phyloP scores from a whole-genome alignment of 768 basidiomycete genomes.

The Macrolepiota albuminosa region DNA sequence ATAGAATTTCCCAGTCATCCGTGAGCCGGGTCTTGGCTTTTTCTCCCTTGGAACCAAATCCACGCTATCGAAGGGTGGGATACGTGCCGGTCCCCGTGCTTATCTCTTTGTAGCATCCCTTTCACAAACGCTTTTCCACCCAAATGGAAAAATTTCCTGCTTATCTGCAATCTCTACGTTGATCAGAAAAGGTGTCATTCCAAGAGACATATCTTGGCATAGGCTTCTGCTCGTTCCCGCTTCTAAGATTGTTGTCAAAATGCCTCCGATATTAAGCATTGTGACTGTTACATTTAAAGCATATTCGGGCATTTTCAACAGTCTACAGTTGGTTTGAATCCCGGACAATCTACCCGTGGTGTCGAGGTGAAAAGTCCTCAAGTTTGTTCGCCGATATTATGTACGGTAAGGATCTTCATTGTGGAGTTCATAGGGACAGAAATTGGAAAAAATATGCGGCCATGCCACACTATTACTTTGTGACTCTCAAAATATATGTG shows the following conservation, averaged over 20 bases:
- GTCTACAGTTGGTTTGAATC: background rate
- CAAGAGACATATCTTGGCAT: background rate
- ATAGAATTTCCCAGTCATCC: constrained; percentile 11
- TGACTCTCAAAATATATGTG: background rate
- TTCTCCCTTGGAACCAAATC: constrained; percentile 8
- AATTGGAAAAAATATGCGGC: background rate
- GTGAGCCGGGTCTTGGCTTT: constrained; percentile 10
- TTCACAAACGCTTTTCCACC: constrained; percentile 5
- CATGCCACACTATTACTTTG: background rate
- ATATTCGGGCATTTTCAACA: background rate
- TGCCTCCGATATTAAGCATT: background rate
- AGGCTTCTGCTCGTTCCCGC: background rate
- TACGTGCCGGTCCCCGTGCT: constrained; percentile 2
- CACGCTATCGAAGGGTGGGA: constrained; percentile 7
- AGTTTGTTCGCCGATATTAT: background rate
- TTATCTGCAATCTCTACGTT: background rate
- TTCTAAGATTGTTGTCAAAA: background rate
- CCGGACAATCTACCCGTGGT: background rate
- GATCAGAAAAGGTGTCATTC: background rate
- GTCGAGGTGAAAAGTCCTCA: background rate
- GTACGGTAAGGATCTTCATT: too few species aligned
- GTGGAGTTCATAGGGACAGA: background rate
- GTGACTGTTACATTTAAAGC: background rate
- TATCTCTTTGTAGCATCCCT: constrained; percentile 5
- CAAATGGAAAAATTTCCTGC: background rate